Evolutionary conservation across 2,329 filamentous ascomycete genomes (phyloP).

Genomic region (Tolypocladium paradoxum): DNA sequence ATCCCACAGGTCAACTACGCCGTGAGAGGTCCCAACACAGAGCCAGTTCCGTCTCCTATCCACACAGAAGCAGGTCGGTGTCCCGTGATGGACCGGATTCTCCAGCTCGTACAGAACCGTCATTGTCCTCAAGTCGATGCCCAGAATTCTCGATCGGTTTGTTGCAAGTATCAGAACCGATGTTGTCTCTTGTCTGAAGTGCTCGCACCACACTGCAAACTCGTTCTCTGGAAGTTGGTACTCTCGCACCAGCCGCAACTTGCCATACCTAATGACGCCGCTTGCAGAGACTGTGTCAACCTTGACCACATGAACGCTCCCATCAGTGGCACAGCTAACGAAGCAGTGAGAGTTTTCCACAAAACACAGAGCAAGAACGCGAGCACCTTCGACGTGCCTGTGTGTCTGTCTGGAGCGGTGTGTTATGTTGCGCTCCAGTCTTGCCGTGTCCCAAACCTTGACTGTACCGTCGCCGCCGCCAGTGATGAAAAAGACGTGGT

Average conservation of each 20-base stretch:
- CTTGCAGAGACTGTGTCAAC: constrained; percentile 44
- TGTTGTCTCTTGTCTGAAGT: constrained; percentile 71
- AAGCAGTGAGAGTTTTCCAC: constrained; percentile 92
- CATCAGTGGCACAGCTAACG: constrained; percentile 80
- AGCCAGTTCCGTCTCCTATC: constrained; percentile 85
- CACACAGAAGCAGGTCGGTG: constrained; percentile 81
- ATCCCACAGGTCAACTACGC: constrained; percentile 90
- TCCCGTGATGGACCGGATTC: constrained; percentile 86
- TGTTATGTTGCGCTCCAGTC: constrained; percentile 83
- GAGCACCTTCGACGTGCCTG: constrained; percentile 58
- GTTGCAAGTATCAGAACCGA: constrained; percentile 84
- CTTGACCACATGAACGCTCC: constrained; percentile 80
- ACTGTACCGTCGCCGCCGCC: constrained; percentile 85
- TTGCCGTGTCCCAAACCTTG: constrained; percentile 84
- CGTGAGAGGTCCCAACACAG: constrained; percentile 82
- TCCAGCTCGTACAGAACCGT: constrained; percentile 65
- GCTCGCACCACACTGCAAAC: constrained; percentile 81
- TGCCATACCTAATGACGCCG: constrained; percentile 61
- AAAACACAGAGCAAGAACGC: constrained; percentile 76
- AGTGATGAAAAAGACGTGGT: constrained; percentile 91
- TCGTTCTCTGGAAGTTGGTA: constrained; percentile 68
- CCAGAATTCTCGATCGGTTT: constrained; percentile 71
- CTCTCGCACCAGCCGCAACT: constrained; percentile 63
- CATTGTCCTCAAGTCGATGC: constrained; percentile 84
- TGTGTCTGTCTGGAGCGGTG: constrained; percentile 82